These are phyloP conservation scores for Plasmodium malariae DNA, from an alignment of 169 alveolate genomes.

Conservation along the genomic window DNA sequence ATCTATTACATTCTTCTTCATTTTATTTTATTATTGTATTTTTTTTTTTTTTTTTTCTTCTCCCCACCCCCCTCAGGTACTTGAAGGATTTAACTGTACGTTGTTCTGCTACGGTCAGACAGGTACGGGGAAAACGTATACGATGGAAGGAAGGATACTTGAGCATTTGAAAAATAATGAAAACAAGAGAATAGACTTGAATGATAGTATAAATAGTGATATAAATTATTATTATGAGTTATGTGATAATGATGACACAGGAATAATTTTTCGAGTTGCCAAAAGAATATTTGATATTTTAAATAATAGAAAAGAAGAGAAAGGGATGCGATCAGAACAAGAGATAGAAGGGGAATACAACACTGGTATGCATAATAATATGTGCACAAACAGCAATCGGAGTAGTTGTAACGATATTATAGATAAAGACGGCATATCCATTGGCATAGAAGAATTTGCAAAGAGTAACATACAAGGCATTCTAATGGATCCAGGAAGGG, in stretches of 20 bases:
- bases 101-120: slow-evolving; percentile 69
- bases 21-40: neutral
- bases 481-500: too few species aligned
- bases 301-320: slow-evolving; percentile 33
- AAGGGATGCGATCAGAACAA: neutral
- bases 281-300: slow-evolving; percentile 54
- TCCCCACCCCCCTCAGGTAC: slow-evolving; percentile 13
- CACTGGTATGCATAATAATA: too few species aligned
- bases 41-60: neutral
- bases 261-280: slow-evolving; percentile 50
- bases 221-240: slow-evolving; percentile 40
- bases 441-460: too few species aligned
- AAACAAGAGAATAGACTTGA: slow-evolving; percentile 36
- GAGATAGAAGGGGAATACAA: too few species aligned
- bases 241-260: slow-evolving; percentile 72
- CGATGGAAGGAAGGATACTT: slow-evolving; percentile 58
- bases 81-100: slow-evolving; percentile 73
- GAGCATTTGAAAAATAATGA: slow-evolving; percentile 40
- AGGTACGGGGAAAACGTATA: slow-evolving; percentile 63
- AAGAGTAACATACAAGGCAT: too few species aligned
- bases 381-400: too few species aligned
- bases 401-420: too few species aligned
- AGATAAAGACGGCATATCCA: too few species aligned
- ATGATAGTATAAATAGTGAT: slow-evolving; percentile 65
- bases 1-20: too few species aligned